phyloP scores from a whole-genome alignment of 352 stramenopile genomes.

The Pythium myriotylum region DNA sequence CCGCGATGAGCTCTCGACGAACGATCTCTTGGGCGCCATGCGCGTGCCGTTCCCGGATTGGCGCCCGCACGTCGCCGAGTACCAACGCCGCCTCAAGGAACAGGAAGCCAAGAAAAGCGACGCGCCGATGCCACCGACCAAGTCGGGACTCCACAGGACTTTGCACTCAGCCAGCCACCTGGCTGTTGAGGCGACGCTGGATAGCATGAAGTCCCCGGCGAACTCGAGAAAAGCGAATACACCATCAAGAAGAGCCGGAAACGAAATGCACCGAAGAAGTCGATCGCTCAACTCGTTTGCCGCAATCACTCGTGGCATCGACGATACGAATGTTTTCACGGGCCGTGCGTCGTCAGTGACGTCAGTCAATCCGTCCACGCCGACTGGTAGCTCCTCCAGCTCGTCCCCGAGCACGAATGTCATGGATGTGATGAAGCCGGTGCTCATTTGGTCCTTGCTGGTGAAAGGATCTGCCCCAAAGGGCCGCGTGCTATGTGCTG shows the following conservation, averaged over 20 bases:
- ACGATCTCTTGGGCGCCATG: conserved; percentile 67
- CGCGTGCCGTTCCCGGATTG: conserved; percentile 76
- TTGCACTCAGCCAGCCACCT: conserved; percentile 29
- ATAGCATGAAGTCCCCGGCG: conserved; percentile 44
- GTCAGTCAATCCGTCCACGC: conserved; percentile 10
- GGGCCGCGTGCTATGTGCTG: conserved; percentile 63
- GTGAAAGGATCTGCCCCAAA: conserved; percentile 62
- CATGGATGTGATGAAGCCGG: conserved; percentile 52
- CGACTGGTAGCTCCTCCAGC: conserved; percentile 5
- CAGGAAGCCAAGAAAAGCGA: conserved; percentile 12
- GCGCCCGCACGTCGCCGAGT: conserved; percentile 50
- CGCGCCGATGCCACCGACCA: background rate
- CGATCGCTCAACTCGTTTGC: conserved; percentile 29
- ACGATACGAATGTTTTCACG: conserved; percentile 11
- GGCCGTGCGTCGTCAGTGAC: conserved; percentile 21
- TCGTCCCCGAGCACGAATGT: conserved; percentile 7
- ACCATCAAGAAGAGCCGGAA: conserved; percentile 7
- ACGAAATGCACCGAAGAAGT: conserved; percentile 25
- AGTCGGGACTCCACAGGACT: conserved; percentile 20
- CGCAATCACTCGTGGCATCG: background rate
- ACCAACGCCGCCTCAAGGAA: conserved; percentile 34
- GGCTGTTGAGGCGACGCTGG: conserved; percentile 23
- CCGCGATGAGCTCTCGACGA: conserved; percentile 69
- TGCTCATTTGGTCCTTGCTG: conserved; percentile 73
- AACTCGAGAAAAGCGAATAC: conserved; percentile 8